Percentiles rank a stretch among this genome's conserved stretches.
Evolutionary conservation across 2,329 filamentous ascomycete species (phyloP).

Genomic region (Monilinia laxa): DNA sequence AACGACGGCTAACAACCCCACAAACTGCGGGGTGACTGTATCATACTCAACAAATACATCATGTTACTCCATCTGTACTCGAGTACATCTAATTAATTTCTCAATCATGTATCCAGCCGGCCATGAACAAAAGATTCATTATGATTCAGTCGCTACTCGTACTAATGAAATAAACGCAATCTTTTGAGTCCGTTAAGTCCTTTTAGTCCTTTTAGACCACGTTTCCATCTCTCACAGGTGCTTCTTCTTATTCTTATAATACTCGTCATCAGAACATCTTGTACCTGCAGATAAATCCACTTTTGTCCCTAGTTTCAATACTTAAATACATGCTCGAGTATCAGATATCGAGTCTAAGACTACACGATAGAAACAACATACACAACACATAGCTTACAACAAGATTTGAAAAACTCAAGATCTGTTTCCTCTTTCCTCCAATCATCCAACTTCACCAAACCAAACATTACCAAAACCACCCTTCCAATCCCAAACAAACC

Average conservation of each 20-base stretch:
- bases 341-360: neutral
- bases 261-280: constrained; percentile 13
- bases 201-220: neutral
- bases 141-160: neutral
- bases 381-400: neutral
- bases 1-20: constrained; percentile 3
- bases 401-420: neutral
- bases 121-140: too few species aligned
- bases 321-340: neutral
- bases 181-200: neutral
- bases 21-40: constrained; percentile 13
- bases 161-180: neutral
- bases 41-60: neutral
- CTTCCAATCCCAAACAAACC: neutral
- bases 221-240: constrained; percentile 10
- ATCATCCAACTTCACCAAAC: neutral
- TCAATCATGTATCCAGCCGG: neutral
- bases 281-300: constrained; percentile 14
- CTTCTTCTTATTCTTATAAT: neutral
- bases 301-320: constrained; percentile 2
- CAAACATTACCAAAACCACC: neutral
- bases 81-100: neutral
- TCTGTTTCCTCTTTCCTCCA: neutral
- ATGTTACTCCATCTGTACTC: neutral
- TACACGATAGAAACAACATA: neutral